These are phyloP conservation scores for Cryptococcus sp. DNA, from an alignment of 1,284 basidiomycete species.

Conservation along the genomic window DNA sequence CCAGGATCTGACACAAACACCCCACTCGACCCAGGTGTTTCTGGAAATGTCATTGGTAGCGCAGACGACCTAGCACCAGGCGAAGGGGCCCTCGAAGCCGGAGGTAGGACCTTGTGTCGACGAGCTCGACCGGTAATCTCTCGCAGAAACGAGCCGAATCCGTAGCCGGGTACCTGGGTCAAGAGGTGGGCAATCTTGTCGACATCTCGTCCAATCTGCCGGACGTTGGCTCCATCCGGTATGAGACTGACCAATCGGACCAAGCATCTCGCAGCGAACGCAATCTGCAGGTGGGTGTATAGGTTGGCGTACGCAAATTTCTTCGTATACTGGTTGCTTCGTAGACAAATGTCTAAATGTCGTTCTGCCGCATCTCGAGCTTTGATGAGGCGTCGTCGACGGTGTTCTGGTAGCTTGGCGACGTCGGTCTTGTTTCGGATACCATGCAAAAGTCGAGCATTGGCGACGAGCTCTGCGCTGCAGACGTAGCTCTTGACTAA, in stretches of 20 bases:
- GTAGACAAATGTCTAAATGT: constrained; percentile 23
- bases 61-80: constrained; percentile 4
- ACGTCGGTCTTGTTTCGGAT: constrained; percentile 27
- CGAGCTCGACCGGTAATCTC: constrained; percentile 32
- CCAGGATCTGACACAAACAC: neutral
- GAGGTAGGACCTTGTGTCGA: constrained; percentile 30
- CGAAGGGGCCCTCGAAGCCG: constrained; percentile 22
- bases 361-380: constrained; percentile 25
- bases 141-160: constrained; percentile 32
- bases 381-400: constrained; percentile 17
- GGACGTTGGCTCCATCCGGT: constrained; percentile 33
- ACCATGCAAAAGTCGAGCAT: constrained; percentile 29
- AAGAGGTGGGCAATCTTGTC: constrained; percentile 32
- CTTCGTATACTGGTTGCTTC: constrained; percentile 23
- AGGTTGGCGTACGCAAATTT: constrained; percentile 25
- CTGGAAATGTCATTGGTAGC: neutral
- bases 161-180: constrained; percentile 37
- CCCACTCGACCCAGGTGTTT: neutral
- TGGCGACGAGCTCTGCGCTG: constrained; percentile 23
- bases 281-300: constrained; percentile 34
- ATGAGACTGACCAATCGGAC: constrained; percentile 35
- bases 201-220: constrained; percentile 35
- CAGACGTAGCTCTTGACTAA: constrained; percentile 15
- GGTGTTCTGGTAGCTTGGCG: constrained; percentile 17
- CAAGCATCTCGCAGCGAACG: constrained; percentile 37